Percentiles rank a stretch among this genome's conserved stretches.
phyloP scores from a whole-genome alignment of 2,329 filamentous ascomycete species.

The Paecilomyces niveus region DNA sequence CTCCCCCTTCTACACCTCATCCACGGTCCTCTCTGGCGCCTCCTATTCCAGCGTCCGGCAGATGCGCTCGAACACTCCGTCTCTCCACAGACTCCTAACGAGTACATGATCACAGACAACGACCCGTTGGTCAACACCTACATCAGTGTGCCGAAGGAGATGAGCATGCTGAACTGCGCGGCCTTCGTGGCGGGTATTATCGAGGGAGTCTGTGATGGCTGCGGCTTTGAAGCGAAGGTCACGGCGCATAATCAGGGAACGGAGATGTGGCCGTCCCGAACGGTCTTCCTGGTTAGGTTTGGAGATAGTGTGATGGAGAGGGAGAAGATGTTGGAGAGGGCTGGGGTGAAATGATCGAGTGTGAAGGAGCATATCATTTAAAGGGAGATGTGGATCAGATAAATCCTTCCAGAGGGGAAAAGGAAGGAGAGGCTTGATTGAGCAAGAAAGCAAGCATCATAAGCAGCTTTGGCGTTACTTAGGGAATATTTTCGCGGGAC shows the following conservation, averaged over 20 bases:
- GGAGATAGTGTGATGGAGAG: conserved; percentile 84
- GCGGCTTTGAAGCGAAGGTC: conserved; percentile 80
- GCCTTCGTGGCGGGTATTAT: conserved; percentile 93
- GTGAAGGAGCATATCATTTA: not conserved
- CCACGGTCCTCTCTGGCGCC: conserved; percentile 83
- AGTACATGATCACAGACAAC: conserved; percentile 99
- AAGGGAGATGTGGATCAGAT: not conserved
- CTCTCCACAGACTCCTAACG: conserved; percentile 73
- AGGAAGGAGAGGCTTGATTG: not conserved
- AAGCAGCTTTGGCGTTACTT: not conserved
- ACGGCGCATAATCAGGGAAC: conserved; percentile 71
- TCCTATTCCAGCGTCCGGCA: conserved; percentile 84
- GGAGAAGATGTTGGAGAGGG: conserved; percentile 71
- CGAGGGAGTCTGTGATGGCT: conserved; percentile 91
- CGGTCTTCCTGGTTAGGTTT: conserved; percentile 92
- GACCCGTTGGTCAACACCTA: conserved; percentile 93
- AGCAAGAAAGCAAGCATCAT: not conserved
- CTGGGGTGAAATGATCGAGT: conserved; percentile 37
- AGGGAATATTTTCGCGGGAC: not conserved
- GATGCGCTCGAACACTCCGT: conserved; percentile 87
- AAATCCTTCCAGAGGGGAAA: not conserved
- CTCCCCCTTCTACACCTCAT: conserved; percentile 92
- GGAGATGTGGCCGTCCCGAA: conserved; percentile 93
- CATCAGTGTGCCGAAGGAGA: conserved; percentile 86
- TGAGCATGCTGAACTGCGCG: conserved; percentile 93